A percentile compares a stretch with the other conserved stretches of the same genome.
phyloP scores from a whole-genome alignment of 148 eudicot genomes.

The Rheum nobile region DNA sequence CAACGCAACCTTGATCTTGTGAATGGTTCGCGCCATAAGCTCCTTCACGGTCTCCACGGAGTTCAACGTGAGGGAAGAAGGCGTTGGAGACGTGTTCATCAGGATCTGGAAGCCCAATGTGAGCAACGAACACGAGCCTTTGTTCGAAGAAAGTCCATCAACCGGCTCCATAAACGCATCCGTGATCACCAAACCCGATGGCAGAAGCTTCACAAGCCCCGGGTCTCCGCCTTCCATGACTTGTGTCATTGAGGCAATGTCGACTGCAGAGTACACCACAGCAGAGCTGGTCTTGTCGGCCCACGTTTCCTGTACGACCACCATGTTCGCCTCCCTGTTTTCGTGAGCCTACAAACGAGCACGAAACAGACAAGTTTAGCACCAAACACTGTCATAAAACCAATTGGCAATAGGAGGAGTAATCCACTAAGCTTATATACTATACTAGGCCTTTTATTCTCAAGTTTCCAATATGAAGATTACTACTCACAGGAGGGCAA shows the following conservation, averaged over 20 bases:
- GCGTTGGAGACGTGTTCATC: constrained; percentile 31
- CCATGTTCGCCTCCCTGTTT: constrained; percentile 10
- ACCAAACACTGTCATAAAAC: no score
- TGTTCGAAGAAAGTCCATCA: neutral
- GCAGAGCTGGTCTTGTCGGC: constrained; percentile 29
- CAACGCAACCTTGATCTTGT: constrained; percentile 47
- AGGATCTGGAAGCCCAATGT: constrained; percentile 63
- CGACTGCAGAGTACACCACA: constrained; percentile 28
- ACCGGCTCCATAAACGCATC: constrained; percentile 13
- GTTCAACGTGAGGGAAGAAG: constrained; percentile 44
- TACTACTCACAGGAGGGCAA: constrained; percentile 30
- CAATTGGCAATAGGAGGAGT: no score
- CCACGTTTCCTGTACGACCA: constrained; percentile 39
- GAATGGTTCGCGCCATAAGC: constrained; percentile 45
- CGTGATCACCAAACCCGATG: constrained; percentile 65
- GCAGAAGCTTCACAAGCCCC: constrained; percentile 35
- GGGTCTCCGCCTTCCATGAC: constrained; percentile 42
- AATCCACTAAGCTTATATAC: no score
- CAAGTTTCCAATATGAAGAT: no score
- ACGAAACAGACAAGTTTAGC: no score
- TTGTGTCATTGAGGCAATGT: constrained; percentile 17
- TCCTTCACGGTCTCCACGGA: constrained; percentile 46
- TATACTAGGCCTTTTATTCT: no score
- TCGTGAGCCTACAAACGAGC: neutral
- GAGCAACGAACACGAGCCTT: constrained; percentile 26